A percentile compares a stretch with the other conserved stretches of the same genome.
Evolutionary conservation across 805 yeast genomes (phyloP).

Genomic region (Lachancea waltii): DNA sequence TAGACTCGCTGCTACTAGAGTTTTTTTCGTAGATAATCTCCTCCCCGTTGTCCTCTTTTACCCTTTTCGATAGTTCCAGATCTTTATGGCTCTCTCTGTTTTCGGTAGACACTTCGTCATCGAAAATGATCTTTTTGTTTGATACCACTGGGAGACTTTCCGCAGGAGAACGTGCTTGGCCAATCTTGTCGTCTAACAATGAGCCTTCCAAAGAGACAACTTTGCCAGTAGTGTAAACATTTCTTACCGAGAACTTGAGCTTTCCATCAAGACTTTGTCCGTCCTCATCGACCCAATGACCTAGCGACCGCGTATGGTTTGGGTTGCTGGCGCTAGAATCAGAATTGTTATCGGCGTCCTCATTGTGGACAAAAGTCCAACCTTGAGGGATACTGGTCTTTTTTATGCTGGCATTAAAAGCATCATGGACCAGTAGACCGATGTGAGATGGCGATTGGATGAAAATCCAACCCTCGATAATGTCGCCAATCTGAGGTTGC

Average conservation of each 20-base stretch:
- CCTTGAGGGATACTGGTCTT: conserved; percentile 74
- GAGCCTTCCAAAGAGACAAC: conserved; percentile 89
- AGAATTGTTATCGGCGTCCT: conserved; percentile 42
- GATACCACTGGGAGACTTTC: conserved; percentile 50
- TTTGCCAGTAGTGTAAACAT: conserved; percentile 69
- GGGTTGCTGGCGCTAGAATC: conserved; percentile 20
- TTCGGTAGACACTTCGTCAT: conserved; percentile 36
- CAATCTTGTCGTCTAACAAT: conserved; percentile 35
- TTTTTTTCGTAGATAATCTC: conserved; percentile 32
- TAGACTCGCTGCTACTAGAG: conserved; percentile 27
- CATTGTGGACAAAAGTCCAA: conserved; percentile 82
- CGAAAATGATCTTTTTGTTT: conserved; percentile 44
- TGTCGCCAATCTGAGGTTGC: conserved; percentile 86
- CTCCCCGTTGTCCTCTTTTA: conserved; percentile 31
- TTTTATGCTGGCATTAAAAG: conserved; percentile 90
- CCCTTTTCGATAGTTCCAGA: conserved; percentile 26
- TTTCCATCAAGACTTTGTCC: conserved; percentile 79
- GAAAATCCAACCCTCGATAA: conserved; percentile 78
- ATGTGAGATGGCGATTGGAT: conserved; percentile 94
- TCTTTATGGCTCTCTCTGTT: conserved; percentile 34
- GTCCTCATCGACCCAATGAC: conserved; percentile 79
- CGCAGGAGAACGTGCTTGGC: conserved; percentile 35
- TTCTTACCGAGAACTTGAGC: conserved; percentile 64
- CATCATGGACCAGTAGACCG: conserved; percentile 84
- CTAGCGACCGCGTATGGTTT: conserved; percentile 50